Evolutionary conservation across 2,329 filamentous ascomycete genomes (phyloP).

Genomic region (Botrytis pseudocinerea): DNA sequence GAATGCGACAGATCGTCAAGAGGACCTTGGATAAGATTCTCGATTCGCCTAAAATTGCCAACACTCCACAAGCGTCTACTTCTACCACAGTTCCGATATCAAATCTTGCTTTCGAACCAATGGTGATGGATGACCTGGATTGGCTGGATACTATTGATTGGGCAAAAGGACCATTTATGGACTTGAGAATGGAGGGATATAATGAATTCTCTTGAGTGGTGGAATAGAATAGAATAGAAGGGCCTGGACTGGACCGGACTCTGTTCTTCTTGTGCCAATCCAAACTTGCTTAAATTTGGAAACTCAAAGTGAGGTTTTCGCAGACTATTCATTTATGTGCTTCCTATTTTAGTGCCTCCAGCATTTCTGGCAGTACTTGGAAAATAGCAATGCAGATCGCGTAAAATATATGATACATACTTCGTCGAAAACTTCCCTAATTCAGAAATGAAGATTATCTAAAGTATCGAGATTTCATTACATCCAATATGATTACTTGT

Average conservation of each 20-base stretch:
- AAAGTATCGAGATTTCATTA: not conserved
- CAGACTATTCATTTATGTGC: no score
- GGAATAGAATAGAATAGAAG: no score
- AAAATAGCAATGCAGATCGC: not conserved
- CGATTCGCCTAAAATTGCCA: not conserved
- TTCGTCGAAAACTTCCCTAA: not conserved
- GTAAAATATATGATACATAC: not conserved
- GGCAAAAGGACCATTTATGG: conserved; percentile 36
- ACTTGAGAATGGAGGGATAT: conserved; percentile 27
- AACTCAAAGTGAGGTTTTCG: not conserved
- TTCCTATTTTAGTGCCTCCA: not conserved
- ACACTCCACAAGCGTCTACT: not conserved
- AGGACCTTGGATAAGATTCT: conserved; percentile 52
- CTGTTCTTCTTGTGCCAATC: not conserved
- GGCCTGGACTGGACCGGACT: not conserved
- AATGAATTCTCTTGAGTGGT: not conserved
- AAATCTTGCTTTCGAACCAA: not conserved
- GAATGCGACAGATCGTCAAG: conserved; percentile 50
- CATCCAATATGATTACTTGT: not conserved
- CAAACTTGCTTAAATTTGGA: rapidly evolving
- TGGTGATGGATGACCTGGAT: conserved; percentile 34
- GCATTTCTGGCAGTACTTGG: not conserved
- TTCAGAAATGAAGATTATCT: not conserved
- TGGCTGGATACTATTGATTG: conserved; percentile 40
- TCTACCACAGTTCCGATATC: not conserved